Evolutionary conservation across 2,329 filamentous ascomycete genomes (phyloP), one percentile per base, ranked within the genome.

Genomic region (Cordyceps javanica): DNA sequence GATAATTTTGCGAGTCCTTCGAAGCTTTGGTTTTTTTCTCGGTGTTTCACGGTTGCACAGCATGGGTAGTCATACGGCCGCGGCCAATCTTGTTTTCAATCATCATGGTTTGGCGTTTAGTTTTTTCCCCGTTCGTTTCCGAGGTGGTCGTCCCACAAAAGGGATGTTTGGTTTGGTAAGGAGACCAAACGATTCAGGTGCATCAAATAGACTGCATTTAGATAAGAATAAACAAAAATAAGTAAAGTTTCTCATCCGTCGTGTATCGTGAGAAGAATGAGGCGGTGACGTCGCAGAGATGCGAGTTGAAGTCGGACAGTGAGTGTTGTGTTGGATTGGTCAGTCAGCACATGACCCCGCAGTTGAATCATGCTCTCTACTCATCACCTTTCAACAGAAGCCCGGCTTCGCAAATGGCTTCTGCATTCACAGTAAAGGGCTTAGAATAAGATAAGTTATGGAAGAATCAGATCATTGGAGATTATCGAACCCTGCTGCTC

Each of bases 31-130:
- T 57, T 26, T 10, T 21, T 30, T 19, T 46, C 16, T 45, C 16
- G 48, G 53, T 41, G 44, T 56, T 49, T 56, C 44, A 56, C 13
- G 25, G 53, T 25, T 56, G 34, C 44, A 49, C 55, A 57, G 55
- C 46, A 50, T 50, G 21, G 55, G 23, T 50, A 50, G 41, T 36
- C 11, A 36, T 19, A 26, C 45, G 45, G 46, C 36, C 21, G 21
- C 19, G 55, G 19, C 45, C 55, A 45, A 26, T 50, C 51, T 42
- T 2, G 5, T 57, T 50, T 52, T 39, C 19, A 38, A 45, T 58
- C 42, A 58, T 48, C 55, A 53, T 58, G 39, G 49, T 21, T 53
- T 41, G 48, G 55, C 48, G 49, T 52, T 53, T 38, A 19, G 19
- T 5, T 14, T 39, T 48, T 53, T 39, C 14, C 8, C n/a, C n/a